phyloP scores from a whole-genome alignment of 2,329 filamentous ascomycete genomes.

The Pestalotiopsis sp. region DNA sequence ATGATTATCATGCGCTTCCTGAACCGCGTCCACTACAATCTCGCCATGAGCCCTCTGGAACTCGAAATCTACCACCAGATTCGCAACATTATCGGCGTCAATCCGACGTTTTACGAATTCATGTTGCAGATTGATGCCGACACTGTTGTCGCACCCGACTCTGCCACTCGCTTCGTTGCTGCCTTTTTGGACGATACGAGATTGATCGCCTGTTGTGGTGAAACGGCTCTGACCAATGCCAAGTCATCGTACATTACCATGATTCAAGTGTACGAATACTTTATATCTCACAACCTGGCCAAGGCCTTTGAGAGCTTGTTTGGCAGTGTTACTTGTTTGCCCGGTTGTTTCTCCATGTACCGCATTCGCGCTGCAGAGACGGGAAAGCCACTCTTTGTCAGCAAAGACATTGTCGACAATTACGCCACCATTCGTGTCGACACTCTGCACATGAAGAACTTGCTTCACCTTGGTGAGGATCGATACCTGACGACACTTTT shows the following conservation, averaged over 20 bases:
- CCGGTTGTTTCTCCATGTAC: slow-evolving; percentile 99
- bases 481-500: slow-evolving; percentile 94
- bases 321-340: slow-evolving; percentile 94
- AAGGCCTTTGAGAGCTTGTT: slow-evolving; percentile 98
- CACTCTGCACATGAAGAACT: slow-evolving; percentile 97
- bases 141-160: slow-evolving; percentile 87
- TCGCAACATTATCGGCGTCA: slow-evolving; percentile 96
- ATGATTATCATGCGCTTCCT: slow-evolving; percentile 99
- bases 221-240: slow-evolving; percentile 89
- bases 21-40: slow-evolving; percentile 97
- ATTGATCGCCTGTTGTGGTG: slow-evolving; percentile 91
- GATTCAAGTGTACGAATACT: slow-evolving; percentile 99
- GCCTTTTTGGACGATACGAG: slow-evolving; percentile 89
- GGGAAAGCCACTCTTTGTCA: slow-evolving; percentile 95
- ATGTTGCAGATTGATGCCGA: slow-evolving; percentile 96
- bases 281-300: slow-evolving; percentile 94
- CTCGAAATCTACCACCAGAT: slow-evolving; percentile 99
- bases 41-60: slow-evolving; percentile 93
- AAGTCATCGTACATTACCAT: slow-evolving; percentile 94
- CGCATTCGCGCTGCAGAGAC: slow-evolving; percentile 91
- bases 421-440: slow-evolving; percentile 95
- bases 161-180: slow-evolving; percentile 88
- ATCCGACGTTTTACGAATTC: slow-evolving; percentile 97
- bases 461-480: slow-evolving; percentile 95
- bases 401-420: slow-evolving; percentile 81